A percentile compares a stretch with the other conserved stretches of the same genome.
phyloP scores from a whole-genome alignment of 1,284 basidiomycete genomes.

The Cerrena zonata region DNA sequence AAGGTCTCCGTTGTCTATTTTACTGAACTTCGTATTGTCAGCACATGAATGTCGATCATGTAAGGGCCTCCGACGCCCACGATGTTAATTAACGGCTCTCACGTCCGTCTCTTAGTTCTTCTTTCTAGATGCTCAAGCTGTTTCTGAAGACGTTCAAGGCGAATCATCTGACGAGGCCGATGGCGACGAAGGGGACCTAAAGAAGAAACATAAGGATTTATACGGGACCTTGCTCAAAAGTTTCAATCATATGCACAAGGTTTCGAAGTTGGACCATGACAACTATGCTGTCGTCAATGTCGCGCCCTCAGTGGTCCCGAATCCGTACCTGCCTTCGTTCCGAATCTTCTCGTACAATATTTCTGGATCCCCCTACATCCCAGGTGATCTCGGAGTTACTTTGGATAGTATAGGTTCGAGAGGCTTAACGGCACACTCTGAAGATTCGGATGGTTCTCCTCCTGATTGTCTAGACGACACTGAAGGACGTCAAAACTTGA shows the following conservation, averaged over 20 bases:
- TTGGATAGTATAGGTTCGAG: neutral
- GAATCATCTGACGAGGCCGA: slow-evolving; percentile 14
- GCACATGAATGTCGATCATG: slow-evolving; percentile 77
- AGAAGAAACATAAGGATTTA: slow-evolving; percentile 34
- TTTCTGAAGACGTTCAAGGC: slow-evolving; percentile 8
- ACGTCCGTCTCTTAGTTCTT: slow-evolving; percentile 43
- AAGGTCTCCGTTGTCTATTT: slow-evolving; percentile 1
- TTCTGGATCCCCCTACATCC: slow-evolving; percentile 35
- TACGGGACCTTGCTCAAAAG: slow-evolving; percentile 50
- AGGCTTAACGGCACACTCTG: no score
- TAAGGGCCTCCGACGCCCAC: slow-evolving; percentile 30
- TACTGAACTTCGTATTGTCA: slow-evolving; percentile 24
- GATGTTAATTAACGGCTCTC: slow-evolving; percentile 5
- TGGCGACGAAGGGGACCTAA: slow-evolving; percentile 7
- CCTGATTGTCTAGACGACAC: slow-evolving; percentile 2
- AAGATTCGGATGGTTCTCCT: neutral
- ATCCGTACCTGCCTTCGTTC: slow-evolving; percentile 77
- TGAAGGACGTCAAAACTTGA: slow-evolving; percentile 3
- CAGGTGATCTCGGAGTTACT: slow-evolving; percentile 17
- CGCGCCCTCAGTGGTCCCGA: slow-evolving; percentile 80
- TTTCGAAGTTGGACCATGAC: slow-evolving; percentile 50
- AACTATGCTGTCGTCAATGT: slow-evolving; percentile 75
- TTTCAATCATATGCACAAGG: slow-evolving; percentile 52
- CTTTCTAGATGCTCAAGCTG: slow-evolving; percentile 44
- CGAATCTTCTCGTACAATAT: slow-evolving; percentile 80